Base-by-base conservation (phyloP, 1,284 basidiomycete species). In the Ceratobasidium sp. region DNA sequence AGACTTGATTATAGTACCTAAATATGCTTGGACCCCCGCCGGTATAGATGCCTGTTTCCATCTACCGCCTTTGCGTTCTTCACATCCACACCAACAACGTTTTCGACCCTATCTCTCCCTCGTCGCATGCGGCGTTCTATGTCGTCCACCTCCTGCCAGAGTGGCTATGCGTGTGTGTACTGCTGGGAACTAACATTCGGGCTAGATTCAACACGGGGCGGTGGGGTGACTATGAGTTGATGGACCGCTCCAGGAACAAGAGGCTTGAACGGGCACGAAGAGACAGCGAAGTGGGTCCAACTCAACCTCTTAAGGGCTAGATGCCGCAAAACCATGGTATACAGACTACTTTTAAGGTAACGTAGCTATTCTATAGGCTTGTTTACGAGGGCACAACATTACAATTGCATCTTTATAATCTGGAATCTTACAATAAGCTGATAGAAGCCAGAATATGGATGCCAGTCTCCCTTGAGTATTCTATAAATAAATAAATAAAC, bases 11-110 rank as follows among this genome's bases (percentile, higher is more conserved):
- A 38, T 38, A 38, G 35, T 4, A 38, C 11, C 35, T 38, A 11
- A 38, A 38, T 38, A 38, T 38, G 11, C 35, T 5, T 38, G 4
- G 35, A 11, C 35, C 23, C 14, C 7, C 7, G 26, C 7, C 7
- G 26, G 26, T 32, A 55, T 49, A 55, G 52, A 2, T 28, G 3
- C 52, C 52, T 9, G 52, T 55, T 7, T 21, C 52, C 14, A 55
- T 32, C 26, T 55, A 55, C 52, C 52, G 52, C n/a, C 52, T 55
- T 21, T 55, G 52, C 26, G 52, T 55, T 21, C 52, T 55, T 6
- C 47, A 49, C 16, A 23, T 7, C 23, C 47, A 14, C 5, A 49
- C 47, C 47, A 6, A 4, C 28, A 21, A 32, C 28, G 28, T 55
- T 7, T 28, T 49, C 28, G 23, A 11, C 18, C 52, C 52, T 7